Percentiles rank a stretch among this genome's conserved stretches.
These are phyloP conservation scores for Ligustrum vulgare DNA, from an alignment of 257 asterid genomes.

Conservation along the genomic window DNA sequence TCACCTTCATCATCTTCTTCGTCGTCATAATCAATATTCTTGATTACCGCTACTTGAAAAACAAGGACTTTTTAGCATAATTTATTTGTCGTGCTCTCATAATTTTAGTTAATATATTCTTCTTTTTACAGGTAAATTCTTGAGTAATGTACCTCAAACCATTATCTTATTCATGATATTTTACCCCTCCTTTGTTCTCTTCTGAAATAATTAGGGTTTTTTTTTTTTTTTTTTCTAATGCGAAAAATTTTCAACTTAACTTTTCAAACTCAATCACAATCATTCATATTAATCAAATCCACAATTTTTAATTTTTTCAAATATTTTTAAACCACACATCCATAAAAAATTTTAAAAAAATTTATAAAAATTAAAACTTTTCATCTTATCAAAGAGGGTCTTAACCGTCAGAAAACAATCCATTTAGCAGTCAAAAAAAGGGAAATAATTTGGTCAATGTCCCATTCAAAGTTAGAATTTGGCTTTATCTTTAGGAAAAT, in stretches of 20 bases:
- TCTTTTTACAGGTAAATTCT: background rate
- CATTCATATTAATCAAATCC: too few relatives aligned
- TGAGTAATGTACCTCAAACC: background rate
- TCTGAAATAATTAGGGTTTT: background rate
- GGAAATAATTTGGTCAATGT: constrained; percentile 31
- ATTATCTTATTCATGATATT: background rate
- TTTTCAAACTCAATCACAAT: too few relatives aligned
- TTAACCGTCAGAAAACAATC: too few relatives aligned
- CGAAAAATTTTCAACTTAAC: too few relatives aligned
- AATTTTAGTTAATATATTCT: background rate
- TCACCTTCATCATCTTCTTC: background rate
- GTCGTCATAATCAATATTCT: background rate
- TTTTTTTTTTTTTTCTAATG: too few relatives aligned
- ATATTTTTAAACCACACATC: too few relatives aligned
- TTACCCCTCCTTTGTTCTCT: background rate
- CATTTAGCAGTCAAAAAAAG: constrained; percentile 36
- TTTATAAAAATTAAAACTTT: too few relatives aligned
- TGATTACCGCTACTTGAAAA: background rate
- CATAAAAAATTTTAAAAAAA: too few relatives aligned
- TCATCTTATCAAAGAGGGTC: too few relatives aligned
- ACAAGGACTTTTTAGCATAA: background rate
- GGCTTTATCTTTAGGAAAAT: constrained; percentile 14
- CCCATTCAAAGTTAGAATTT: background rate
- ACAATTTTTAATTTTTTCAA: too few relatives aligned
- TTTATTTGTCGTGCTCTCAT: background rate